Evolutionary conservation across 1,284 basidiomycete species (phyloP).

Genomic region (Cryptococcus wingfieldii): DNA sequence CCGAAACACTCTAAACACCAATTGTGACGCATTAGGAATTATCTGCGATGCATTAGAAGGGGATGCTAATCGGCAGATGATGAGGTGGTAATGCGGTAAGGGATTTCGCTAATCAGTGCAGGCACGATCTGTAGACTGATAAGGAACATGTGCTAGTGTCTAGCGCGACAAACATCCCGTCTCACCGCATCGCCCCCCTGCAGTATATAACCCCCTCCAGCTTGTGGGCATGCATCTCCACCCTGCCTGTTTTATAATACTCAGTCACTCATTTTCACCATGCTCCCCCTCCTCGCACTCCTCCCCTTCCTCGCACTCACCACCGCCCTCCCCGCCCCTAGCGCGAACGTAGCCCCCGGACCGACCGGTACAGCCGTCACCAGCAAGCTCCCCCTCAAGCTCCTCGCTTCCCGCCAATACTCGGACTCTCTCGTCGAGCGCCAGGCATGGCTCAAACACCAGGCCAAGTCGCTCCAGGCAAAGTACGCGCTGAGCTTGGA

Average conservation of each 20-base stretch:
- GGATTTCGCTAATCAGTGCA: too few species aligned
- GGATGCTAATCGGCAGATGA: not conserved
- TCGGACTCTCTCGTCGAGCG: slow-evolving; percentile 24
- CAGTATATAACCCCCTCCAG: too few species aligned
- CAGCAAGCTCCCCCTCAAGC: slow-evolving; percentile 15
- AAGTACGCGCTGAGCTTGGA: slow-evolving; percentile 34
- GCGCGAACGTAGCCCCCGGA: not conserved
- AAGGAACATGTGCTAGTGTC: too few species aligned
- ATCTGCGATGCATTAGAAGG: not conserved
- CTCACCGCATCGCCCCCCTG: too few species aligned
- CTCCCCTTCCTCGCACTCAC: slow-evolving; percentile 9
- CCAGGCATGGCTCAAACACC: slow-evolving; percentile 28
- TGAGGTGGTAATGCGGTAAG: not conserved
- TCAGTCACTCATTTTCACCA: not conserved
- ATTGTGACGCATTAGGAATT: not conserved
- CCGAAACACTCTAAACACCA: not conserved
- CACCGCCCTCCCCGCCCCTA: not conserved
- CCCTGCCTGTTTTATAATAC: too few species aligned
- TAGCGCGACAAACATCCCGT: too few species aligned
- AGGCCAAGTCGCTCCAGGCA: slow-evolving; percentile 25
- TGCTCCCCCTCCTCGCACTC: not conserved
- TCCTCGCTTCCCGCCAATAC: slow-evolving; percentile 23
- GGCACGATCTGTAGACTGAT: too few species aligned
- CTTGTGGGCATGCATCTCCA: too few species aligned
- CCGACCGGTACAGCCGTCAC: not conserved